Percentiles rank a stretch among this genome's conserved stretches.
phyloP scores from a whole-genome alignment of 1,284 basidiomycete genomes.

The Marasmius oreades region DNA sequence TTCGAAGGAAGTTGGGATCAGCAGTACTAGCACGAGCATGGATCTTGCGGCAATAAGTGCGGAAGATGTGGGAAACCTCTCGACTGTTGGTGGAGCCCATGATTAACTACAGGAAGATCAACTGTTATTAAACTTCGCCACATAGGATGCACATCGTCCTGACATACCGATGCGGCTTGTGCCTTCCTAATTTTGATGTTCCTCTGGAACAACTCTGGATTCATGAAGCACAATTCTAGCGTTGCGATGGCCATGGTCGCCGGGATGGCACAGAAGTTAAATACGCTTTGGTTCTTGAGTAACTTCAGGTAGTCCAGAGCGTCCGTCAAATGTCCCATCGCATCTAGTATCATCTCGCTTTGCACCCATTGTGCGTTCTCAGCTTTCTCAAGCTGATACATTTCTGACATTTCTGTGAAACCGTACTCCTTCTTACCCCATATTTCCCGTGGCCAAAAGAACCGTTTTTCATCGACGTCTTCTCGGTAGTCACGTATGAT shows the following conservation, averaged over 20 bases:
- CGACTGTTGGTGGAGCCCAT: conserved; percentile 88
- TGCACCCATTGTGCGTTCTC: conserved; percentile 70
- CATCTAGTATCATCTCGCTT: conserved; percentile 89
- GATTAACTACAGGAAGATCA: conserved; percentile 65
- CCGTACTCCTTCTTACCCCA: conserved; percentile 70
- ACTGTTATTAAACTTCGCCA: background rate
- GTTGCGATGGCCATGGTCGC: conserved; percentile 97
- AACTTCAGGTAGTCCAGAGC: conserved; percentile 88
- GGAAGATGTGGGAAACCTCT: conserved; percentile 90
- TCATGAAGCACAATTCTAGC: conserved; percentile 90
- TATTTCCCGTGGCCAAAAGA: conserved; percentile 95
- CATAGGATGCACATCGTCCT: background rate
- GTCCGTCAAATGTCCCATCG: conserved; percentile 81
- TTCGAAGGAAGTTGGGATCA: conserved; percentile 85
- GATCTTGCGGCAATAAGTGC: conserved; percentile 78
- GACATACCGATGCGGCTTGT: conserved; percentile 74
- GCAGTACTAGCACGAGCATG: conserved; percentile 76
- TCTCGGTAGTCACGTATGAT: conserved; percentile 96
- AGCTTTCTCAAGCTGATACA: conserved; percentile 34
- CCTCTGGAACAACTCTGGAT: conserved; percentile 81
- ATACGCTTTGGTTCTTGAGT: conserved; percentile 88
- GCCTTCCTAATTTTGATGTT: conserved; percentile 98
- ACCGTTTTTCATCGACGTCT: conserved; percentile 82
- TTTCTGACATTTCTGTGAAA: conserved; percentile 66
- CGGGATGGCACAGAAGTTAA: conserved; percentile 97